Evolutionary conservation across 106 monocot species (phyloP), one percentile per base, ranked within the genome.

Genomic region (Cymbidium sinense): DNA sequence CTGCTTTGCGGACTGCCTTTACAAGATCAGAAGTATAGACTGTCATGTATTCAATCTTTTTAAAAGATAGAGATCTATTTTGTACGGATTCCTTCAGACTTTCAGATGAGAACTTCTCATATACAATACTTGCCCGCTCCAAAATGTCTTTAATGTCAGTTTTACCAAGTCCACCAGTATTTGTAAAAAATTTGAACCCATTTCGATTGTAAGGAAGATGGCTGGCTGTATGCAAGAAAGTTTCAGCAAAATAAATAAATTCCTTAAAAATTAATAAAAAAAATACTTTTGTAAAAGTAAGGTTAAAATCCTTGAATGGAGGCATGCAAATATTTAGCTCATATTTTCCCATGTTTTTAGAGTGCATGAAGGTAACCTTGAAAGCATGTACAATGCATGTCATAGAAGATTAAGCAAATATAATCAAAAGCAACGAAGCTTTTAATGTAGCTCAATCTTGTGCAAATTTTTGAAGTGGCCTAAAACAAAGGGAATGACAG

Each of bases 121-220:
- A 99, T 79, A 92, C 89, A 86, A 28, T 78, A 76, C 85, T 80
- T 76, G 94, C 92, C 65, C 80, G 85, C 74, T 89, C 90, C 67
- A 99, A 82, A 78, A 99, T 99, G 61, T 90, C 87, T 86, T 89
- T 99, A 71, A 99, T 99, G 76, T 99, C 94, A 77, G 76, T 47
- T 86, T 99, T 99, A 34, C 92, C 90, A 10, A 99, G 83, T 8
- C 98, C 98, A 70, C 98, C 98, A 70, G 88, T 64, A 90, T 81
- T 90, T 43, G 98, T 95, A 82, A 99, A 99, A 85, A 99, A 95
- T 82, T 99, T 99, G 78, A 99, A 92, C 51, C 98, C 98, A 84
- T 99, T 99, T 70, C 98, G 94, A 80, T 99, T 95, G 73, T 95
- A 95, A 21, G 98, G 98, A 83, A 99, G 94, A 87, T 99, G 98